Conservation (phyloP, 805 yeast species). For the Candida tibetensis region DNA sequence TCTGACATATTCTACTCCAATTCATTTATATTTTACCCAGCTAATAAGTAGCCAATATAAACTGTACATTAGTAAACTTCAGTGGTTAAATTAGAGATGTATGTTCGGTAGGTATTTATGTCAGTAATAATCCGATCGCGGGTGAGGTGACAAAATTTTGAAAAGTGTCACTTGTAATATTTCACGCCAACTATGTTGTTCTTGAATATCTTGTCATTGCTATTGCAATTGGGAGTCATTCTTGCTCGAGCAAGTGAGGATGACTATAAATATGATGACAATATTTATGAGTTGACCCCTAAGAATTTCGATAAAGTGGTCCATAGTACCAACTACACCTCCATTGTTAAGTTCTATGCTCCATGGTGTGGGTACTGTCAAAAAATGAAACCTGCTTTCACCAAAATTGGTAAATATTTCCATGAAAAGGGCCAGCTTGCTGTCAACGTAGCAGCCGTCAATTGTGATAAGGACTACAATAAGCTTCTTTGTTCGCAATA, state of each 20-base stretch:
- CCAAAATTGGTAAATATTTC: constrained; percentile 59
- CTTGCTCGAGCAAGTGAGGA: constrained; percentile 16
- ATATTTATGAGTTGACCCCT: constrained; percentile 56
- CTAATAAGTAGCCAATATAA: no score
- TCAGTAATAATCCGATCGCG: no score
- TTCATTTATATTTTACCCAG: no score
- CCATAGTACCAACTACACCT: constrained; percentile 66
- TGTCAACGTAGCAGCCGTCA: constrained; percentile 73
- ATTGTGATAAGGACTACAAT: constrained; percentile 74
- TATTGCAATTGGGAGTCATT: constrained; percentile 6
- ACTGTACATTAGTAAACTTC: no score
- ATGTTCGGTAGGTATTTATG: no score
- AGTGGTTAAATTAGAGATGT: no score
- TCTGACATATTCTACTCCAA: no score
- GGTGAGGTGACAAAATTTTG: no score
- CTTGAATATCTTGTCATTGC: constrained; percentile 2
- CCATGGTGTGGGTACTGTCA: constrained; percentile 98
- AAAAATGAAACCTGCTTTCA: constrained; percentile 60
- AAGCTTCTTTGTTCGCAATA: constrained; percentile 65
- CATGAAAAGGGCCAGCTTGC: constrained; percentile 46
- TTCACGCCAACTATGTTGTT: constrained; percentile 4
- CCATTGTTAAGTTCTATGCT: constrained; percentile 87
- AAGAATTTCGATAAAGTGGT: constrained; percentile 65
- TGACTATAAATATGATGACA: constrained; percentile 39
- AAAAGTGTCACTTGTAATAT: no score